phyloP scores from a whole-genome alignment of 2,329 filamentous ascomycete species.

The Didymella lethalis region DNA sequence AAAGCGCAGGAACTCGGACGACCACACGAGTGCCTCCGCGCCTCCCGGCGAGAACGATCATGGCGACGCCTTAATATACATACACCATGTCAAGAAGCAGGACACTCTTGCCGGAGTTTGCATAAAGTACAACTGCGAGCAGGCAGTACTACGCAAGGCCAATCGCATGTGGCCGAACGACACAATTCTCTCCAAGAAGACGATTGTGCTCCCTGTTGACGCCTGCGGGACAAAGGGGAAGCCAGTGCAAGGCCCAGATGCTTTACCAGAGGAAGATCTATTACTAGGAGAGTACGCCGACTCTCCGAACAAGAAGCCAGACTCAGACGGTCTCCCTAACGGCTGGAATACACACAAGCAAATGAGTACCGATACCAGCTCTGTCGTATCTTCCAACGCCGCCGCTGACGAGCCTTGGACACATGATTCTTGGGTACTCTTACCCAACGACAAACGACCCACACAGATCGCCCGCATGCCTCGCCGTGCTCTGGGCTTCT shows the following conservation, averaged over 20 bases:
- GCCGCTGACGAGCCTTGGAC: constrained; percentile 77
- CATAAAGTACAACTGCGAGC: constrained; percentile 86
- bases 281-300: constrained; percentile 44
- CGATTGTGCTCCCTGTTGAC: constrained; percentile 85
- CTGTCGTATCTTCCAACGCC: constrained; percentile 49
- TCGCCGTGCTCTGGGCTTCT: constrained; percentile 83
- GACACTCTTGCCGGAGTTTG: constrained; percentile 93
- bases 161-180: constrained; percentile 97
- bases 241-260: constrained; percentile 53
- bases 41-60: constrained; percentile 66
- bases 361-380: constrained; percentile 43
- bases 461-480: constrained; percentile 88
- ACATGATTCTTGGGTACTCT: constrained; percentile 87
- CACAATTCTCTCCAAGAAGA: constrained; percentile 82
- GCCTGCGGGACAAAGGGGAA: constrained; percentile 84
- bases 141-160: constrained; percentile 81
- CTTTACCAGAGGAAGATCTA: constrained; percentile 51
- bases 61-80: constrained; percentile 83
- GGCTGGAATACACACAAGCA: constrained; percentile 50
- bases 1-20: constrained; percentile 75
- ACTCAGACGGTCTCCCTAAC: constrained; percentile 42
- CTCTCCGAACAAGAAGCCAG: constrained; percentile 25
- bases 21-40: constrained; percentile 58
- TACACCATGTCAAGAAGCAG: constrained; percentile 81
- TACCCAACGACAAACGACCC: constrained; percentile 74